Percentiles rank a stretch among this genome's conserved stretches.
phyloP scores from a whole-genome alignment of 495 filamentous ascomycete species.

The Aspergillus hancockii region DNA sequence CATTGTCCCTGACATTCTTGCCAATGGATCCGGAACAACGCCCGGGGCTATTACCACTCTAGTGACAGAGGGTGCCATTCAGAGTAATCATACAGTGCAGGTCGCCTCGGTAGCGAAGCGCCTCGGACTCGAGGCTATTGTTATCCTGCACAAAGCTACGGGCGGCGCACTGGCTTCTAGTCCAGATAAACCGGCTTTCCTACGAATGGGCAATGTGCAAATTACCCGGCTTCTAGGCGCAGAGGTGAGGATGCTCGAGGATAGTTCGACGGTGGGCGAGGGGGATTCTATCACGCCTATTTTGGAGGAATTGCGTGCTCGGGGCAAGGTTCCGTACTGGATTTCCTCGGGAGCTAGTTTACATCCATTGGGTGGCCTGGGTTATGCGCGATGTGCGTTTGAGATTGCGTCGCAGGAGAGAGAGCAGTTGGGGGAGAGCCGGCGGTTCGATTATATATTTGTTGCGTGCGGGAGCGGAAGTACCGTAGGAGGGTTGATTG shows the following conservation, averaged over 20 bases:
- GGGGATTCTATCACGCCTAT: slow-evolving; percentile 24
- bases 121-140: slow-evolving; percentile 28
- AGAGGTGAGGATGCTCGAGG: slow-evolving; percentile 38
- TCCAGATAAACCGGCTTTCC: slow-evolving; percentile 19
- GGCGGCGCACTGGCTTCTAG: slow-evolving; percentile 27
- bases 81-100: slow-evolving; percentile 47
- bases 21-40: slow-evolving; percentile 2
- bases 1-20: slow-evolving; percentile 39
- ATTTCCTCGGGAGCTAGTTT: slow-evolving; percentile 44
- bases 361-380: slow-evolving; percentile 40
- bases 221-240: slow-evolving; percentile 36
- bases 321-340: slow-evolving; percentile 33
- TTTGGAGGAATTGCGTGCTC: slow-evolving; percentile 19
- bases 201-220: slow-evolving; percentile 34
- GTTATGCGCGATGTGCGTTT: slow-evolving; percentile 40
- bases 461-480: slow-evolving; percentile 44
- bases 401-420: slow-evolving; percentile 40
- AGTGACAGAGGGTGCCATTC: slow-evolving; percentile 44
- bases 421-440: slow-evolving; percentile 21
- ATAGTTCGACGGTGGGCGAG: slow-evolving; percentile 11
- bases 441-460: slow-evolving; percentile 39
- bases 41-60: slow-evolving; percentile 28
- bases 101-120: slow-evolving; percentile 34
- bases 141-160: slow-evolving; percentile 33
- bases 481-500: slow-evolving; percentile 40